These are phyloP conservation scores for Purpureocillium lavendulum DNA, from an alignment of 2,329 filamentous ascomycete species.

Conservation along the genomic window DNA sequence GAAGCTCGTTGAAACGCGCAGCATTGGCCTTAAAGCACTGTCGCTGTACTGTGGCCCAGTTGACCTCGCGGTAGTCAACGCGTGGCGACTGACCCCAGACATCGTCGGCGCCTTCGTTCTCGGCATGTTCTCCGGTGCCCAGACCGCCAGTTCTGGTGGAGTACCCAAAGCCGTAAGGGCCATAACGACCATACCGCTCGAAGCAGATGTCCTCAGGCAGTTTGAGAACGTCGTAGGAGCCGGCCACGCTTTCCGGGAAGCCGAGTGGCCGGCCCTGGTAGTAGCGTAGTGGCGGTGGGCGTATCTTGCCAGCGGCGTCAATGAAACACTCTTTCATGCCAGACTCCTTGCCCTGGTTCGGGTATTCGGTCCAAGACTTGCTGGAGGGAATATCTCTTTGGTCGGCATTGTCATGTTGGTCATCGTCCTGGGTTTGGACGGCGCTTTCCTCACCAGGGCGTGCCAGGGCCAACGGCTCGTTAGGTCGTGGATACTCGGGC, in stretches of 20 bases:
- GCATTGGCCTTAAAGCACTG: constrained; percentile 65
- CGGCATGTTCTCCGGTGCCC: constrained; percentile 77
- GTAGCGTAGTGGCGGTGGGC: constrained; percentile 62
- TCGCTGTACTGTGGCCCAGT: constrained; percentile 73
- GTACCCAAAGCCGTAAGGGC: constrained; percentile 87
- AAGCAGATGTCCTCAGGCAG: constrained; percentile 85
- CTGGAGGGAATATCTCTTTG: constrained; percentile 18
- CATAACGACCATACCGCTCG: constrained; percentile 80
- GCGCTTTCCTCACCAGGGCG: constrained; percentile 7
- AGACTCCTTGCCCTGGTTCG: constrained; percentile 31
- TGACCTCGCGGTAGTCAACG: constrained; percentile 68
- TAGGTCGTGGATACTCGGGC: constrained; percentile 71
- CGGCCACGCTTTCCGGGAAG: constrained; percentile 76
- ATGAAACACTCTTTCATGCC: constrained; percentile 70
- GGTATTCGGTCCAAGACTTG: constrained; percentile 24
- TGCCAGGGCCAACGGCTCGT: constrained; percentile 35
- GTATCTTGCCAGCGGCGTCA: constrained; percentile 55
- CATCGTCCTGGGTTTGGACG: not conserved
- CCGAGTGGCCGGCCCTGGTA: constrained; percentile 73
- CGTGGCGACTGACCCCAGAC: constrained; percentile 66
- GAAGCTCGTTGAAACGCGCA: constrained; percentile 54
- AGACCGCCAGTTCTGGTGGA: constrained; percentile 68
- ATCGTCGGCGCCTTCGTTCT: constrained; percentile 69
- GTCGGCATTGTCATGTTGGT: not conserved
- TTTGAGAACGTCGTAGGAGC: constrained; percentile 76